Base-by-base conservation (phyloP, 176 grass and related monocot species). In the Oryza punctata region DNA sequence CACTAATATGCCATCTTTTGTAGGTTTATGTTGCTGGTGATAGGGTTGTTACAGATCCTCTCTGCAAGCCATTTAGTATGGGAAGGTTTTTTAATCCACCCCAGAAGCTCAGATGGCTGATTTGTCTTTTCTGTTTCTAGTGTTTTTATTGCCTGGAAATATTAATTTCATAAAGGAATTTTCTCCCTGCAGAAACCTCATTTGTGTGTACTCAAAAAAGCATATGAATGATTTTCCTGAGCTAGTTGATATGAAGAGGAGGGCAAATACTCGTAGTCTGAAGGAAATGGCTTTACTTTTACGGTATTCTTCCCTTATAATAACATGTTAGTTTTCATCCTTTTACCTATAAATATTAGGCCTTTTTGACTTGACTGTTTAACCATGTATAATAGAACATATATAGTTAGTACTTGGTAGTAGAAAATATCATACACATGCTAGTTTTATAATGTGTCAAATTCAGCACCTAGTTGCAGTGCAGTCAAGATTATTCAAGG, bases 251-350 rank as follows among this genome's bases (percentile, higher is more conserved):
- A 99, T 90, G 93, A 99, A 96, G 82, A 94, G 87, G 91, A 90
- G 87, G 78, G 87, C 93, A 85, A 99, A 99, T 88, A 94, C 96
- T 63, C 81, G 91, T 89, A 98, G 96, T 69, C 85, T 99, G 37
- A 99, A 99, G 93, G 96, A 99, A 87, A 99, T 99, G 96, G 96
- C 96, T 74, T 90, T 96, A 74, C 91, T 96, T 92, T 91, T 99
- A 92, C 86, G 89, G 96, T 95, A 90, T 76, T 79, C 26, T 75
- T 70, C n/a, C 78, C 67, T 78, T 76, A 76, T 65, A 65, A 65
- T 69, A 70, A 72, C 61, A 72, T 71, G 72, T 85, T 82, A 81
- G 75, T 84, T 72, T 54, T 66, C 84, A 49, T n/a, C 79, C 25
- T 45, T 82, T 73, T 85, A 19, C 35, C 4, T 41, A 70, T 65